Base-by-base conservation (phyloP, 441 rosid species). In the Adansonia rubrostipa region DNA sequence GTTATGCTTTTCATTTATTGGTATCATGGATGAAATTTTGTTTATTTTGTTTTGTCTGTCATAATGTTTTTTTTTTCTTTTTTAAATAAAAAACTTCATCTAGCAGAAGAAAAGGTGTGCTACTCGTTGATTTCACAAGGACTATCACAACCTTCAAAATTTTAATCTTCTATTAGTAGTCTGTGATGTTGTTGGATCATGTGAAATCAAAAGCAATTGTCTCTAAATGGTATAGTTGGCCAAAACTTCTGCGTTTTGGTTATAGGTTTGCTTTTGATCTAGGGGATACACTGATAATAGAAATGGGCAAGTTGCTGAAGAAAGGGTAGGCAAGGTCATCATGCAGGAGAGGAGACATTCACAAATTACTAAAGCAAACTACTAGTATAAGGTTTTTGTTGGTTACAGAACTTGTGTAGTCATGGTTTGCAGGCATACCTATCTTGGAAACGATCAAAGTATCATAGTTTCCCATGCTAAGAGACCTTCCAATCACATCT, bases 31-130 rank as follows among this genome's bases (percentile, higher is more conserved):
- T 51, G 42, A 14, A 22, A 60, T 75, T 56, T 22, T 63, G 33
- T 53, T 14, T 20, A 11, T 28, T 17, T 22, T 48, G 14, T 73
- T 76, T 42, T 68, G 51, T 74, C 70, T n/a, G 22, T 71, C 20
- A 56, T 40, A 17, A 28, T 40, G 53, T 36, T 36, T 36, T 36
- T 36, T 36, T 36, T 36, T 28, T 28, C 33, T 5, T 54, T n/a
- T n/a, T 54, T 33, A 15, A 13, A 61, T 13, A 22, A 13, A 9
- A 11, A 61, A 13, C n/a, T 28, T 28, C 42, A 42, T 57, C 22
- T 73, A 13, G 66, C 9, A 22, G 76, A 57, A 57, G 76, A 73
- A 73, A 68, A 45, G 13, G 11, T 22, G 67, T 61, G 64, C 40
- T 13, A 5, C 57, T 40, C 40, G 17, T 54, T 72, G 64, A 58